phyloP scores from a whole-genome alignment of 2,329 filamentous ascomycete species.

The Botrytis byssoidea region DNA sequence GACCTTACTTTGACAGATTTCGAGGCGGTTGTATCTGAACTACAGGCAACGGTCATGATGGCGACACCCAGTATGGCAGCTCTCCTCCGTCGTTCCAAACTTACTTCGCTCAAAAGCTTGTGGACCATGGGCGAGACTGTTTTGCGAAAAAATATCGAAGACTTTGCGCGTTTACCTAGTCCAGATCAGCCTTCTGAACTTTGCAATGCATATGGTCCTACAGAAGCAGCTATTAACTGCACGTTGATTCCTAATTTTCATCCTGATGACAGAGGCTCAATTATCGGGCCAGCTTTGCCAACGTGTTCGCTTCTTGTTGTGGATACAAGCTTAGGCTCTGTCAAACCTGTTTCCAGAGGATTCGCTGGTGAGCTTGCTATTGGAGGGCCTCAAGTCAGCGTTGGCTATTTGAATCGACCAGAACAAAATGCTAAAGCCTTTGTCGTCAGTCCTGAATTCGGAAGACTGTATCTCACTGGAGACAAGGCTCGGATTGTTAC shows the following conservation, averaged over 20 bases:
- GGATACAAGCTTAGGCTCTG: constrained; percentile 19
- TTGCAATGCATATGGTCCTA: constrained; percentile 16
- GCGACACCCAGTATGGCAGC: constrained; percentile 14
- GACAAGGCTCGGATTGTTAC: constrained; percentile 49
- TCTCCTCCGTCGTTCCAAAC: constrained; percentile 1
- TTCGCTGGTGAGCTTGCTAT: constrained; percentile 24
- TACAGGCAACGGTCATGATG: constrained; percentile 16
- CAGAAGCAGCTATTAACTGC: constrained; percentile 5
- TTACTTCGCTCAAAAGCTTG: neutral
- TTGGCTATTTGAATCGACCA: constrained; percentile 23
- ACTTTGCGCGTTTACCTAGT: neutral
- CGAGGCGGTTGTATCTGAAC: constrained; percentile 7
- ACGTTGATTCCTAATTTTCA: constrained; percentile 3
- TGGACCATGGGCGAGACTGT: constrained; percentile 14
- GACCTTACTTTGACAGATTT: constrained; percentile 12
- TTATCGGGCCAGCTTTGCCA: constrained; percentile 3
- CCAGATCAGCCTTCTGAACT: constrained; percentile 5
- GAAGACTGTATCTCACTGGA: constrained; percentile 47
- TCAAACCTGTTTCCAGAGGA: constrained; percentile 18
- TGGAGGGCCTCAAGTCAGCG: constrained; percentile 22
- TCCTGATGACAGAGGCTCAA: constrained; percentile 3
- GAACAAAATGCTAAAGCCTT: constrained; percentile 24
- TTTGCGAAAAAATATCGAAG: constrained; percentile 14
- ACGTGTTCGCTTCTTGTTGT: constrained; percentile 1
- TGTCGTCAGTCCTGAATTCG: constrained; percentile 23